Evolutionary conservation across 1,284 basidiomycete genomes (phyloP).

Genomic region (Pyrrhoderma lamaoense): DNA sequence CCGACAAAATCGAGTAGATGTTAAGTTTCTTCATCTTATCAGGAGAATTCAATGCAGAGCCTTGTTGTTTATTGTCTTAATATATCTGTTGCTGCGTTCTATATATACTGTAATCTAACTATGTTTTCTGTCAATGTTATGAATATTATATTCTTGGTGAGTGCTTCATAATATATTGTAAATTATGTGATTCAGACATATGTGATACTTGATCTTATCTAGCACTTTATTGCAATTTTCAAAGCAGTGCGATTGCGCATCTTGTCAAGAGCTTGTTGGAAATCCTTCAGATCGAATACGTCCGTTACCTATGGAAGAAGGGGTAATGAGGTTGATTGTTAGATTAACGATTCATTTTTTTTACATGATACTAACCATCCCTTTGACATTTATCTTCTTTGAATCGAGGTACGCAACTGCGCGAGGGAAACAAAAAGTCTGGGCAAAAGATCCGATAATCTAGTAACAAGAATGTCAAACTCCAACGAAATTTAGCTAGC

Average conservation of each 20-base stretch:
- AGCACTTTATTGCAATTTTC: slow-evolving; percentile 35
- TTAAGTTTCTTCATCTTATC: no score
- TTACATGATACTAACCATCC: slow-evolving; percentile 52
- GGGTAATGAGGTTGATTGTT: no score
- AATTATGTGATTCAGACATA: neutral
- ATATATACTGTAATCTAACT: no score
- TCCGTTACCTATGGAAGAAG: slow-evolving; percentile 36
- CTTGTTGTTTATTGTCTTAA: no score
- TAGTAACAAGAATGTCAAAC: slow-evolving; percentile 18
- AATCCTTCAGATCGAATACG: slow-evolving; percentile 46
- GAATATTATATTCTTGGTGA: no score
- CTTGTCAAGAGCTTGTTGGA: slow-evolving; percentile 54
- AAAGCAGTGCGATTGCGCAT: slow-evolving; percentile 40
- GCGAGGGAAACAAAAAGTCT: slow-evolving; percentile 81
- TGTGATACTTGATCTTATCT: neutral
- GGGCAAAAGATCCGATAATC: slow-evolving; percentile 79
- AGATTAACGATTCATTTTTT: no score
- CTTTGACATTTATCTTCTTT: slow-evolving; percentile 75
- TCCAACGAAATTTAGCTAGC: neutral
- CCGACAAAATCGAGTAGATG: neutral
- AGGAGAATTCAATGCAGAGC: no score
- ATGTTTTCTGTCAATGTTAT: no score
- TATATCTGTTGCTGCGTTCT: no score
- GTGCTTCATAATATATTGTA: no score
- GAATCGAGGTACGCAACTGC: slow-evolving; percentile 83